Conservation (phyloP, 345 rosid genomes). For the Syzygium oleosum region DNA sequence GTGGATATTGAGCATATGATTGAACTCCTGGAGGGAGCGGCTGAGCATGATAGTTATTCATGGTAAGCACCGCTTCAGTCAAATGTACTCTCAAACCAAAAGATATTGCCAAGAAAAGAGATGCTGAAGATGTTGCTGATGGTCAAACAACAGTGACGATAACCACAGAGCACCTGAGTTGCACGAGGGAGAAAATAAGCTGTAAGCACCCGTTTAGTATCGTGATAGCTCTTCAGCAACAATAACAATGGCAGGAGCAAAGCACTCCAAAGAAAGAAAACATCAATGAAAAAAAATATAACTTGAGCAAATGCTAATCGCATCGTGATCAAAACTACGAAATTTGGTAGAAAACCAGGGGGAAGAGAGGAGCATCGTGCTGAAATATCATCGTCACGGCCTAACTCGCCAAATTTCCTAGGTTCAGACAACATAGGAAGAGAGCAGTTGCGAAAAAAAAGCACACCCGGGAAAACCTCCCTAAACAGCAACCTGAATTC, state of each 20-base stretch:
- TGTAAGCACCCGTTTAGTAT: background rate
- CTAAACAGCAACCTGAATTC: background rate
- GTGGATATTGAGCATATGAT: background rate
- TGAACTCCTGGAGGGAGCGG: conserved; percentile 9
- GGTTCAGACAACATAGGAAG: background rate
- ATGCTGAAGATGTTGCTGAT: background rate
- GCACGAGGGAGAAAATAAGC: background rate
- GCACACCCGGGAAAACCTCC: background rate
- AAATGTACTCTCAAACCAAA: background rate
- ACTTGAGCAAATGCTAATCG: background rate
- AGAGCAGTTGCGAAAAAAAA: background rate
- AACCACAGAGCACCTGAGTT: background rate
- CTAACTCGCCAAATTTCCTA: background rate
- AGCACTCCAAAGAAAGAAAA: background rate
- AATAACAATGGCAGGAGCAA: background rate
- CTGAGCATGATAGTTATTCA: background rate
- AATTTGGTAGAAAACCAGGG: background rate
- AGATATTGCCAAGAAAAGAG: background rate
- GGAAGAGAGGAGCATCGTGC: background rate
- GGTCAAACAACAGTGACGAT: background rate
- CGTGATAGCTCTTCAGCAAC: background rate
- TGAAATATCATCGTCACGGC: background rate
- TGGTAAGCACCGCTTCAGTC: background rate
- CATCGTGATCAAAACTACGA: background rate
- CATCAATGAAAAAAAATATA: background rate